Evolutionary conservation across 2,329 filamentous ascomycete species (phyloP), one percentile per base, ranked within the genome.

Genomic region (Xylaria sp.): DNA sequence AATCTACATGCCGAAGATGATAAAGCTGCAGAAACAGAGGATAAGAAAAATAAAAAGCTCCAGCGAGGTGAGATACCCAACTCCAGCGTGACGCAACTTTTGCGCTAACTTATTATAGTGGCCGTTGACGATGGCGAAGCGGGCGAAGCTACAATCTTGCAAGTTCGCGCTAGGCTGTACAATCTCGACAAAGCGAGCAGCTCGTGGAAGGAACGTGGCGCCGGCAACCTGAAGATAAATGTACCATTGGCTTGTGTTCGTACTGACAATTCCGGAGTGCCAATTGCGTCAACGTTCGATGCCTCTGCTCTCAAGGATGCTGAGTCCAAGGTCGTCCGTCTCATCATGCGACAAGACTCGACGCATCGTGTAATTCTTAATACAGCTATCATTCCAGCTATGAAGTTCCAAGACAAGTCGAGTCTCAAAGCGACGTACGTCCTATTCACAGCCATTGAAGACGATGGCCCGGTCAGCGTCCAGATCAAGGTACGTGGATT

Each of bases 281-380:
- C 81, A n/a, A 76, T 85, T 53, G 78, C 83, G 1, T 81, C 81
- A 23, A 82, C 80, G 15, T 88, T 88, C 63, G 84, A 88, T 68
- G 80, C 81, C 17, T 87, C 85, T 4, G 74, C 74, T 15, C 72
- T 85, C 3, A 81, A 83, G 53, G 76, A 81, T 2, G 79, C 83
- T 17, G 78, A 80, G 17, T 77, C 80, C 54, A 83, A 84, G 67
- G 80, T 86, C 60, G 84, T 89, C 23, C 90, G 94, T 43, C 85
- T 98, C 68, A 85, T 98, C 64, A 93, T 97, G 88, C 89, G 94
- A 17, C 92, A 96, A 69, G 94, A 97, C 72, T 92, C 93, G 63
- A 95, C 92, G 0, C 88, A 94, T 71, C 87, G 92, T 21, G 88
- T 98, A 57, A 89, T 97, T 65, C 82, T 98, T 53, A 98, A 98